phyloP scores from a whole-genome alignment of 495 filamentous ascomycete genomes.

The Daldinia loculata region DNA sequence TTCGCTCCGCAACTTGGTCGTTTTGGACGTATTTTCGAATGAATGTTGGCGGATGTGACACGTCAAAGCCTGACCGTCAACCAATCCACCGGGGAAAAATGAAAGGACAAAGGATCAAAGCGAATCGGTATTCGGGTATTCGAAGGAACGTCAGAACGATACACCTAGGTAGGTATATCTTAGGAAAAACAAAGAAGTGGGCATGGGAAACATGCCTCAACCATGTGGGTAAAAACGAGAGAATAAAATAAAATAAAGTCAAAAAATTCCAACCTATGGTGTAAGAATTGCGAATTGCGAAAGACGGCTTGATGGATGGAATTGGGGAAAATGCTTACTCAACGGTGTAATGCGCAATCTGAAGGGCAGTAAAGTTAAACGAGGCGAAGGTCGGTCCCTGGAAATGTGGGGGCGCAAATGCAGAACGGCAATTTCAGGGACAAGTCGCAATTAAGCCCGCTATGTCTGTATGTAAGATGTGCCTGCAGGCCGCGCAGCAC shows the following conservation, averaged over 20 bases:
- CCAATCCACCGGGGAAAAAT: slow-evolving; percentile 23
- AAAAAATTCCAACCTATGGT: slow-evolving; percentile 2
- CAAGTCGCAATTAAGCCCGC: slow-evolving; percentile 39
- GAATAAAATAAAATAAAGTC: neutral
- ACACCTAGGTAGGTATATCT: slow-evolving; percentile 11
- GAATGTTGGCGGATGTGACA: slow-evolving; percentile 9
- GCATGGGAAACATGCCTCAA: slow-evolving; percentile 21
- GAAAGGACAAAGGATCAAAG: slow-evolving; percentile 36
- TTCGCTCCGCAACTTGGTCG: slow-evolving; percentile 18
- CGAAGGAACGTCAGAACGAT: slow-evolving; percentile 35
- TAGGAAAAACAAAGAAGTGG: slow-evolving; percentile 34
- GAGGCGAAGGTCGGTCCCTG: slow-evolving; percentile 17
- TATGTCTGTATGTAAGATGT: too few species aligned
- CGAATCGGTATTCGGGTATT: neutral
- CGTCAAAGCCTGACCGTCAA: slow-evolving; percentile 6
- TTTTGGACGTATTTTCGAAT: slow-evolving; percentile 11
- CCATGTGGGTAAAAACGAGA: slow-evolving; percentile 20
- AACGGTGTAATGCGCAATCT: slow-evolving; percentile 19
- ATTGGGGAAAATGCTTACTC: neutral
- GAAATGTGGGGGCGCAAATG: slow-evolving; percentile 28
- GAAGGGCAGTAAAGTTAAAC: slow-evolving; percentile 19
- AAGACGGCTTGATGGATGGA: slow-evolving; percentile 27
- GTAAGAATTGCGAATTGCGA: neutral
- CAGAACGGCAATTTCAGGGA: slow-evolving; percentile 36
- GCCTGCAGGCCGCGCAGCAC: slow-evolving; percentile 17